Percentiles rank a stretch among this genome's conserved stretches.
phyloP scores from a whole-genome alignment of 441 rosid genomes.

The Adansonia grandidieri region DNA sequence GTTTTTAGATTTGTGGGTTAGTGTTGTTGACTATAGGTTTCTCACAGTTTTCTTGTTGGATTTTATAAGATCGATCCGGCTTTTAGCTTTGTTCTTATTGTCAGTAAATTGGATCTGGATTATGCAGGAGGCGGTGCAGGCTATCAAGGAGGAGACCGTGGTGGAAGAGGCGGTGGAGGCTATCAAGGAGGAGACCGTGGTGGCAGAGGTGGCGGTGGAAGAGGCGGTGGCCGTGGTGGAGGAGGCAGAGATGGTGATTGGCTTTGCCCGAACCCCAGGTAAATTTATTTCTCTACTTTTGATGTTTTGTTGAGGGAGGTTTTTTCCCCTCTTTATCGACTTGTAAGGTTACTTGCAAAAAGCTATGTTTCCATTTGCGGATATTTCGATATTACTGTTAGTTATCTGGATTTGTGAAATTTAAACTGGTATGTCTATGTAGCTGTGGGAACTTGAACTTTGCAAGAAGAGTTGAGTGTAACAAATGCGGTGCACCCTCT shows the following conservation, averaged over 20 bases:
- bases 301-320: background rate
- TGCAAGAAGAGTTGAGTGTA: conserved; percentile 91
- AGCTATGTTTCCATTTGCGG: background rate
- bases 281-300: conserved; percentile 21
- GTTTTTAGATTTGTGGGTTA: conserved; percentile 14
- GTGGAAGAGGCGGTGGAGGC: conserved; percentile 69
- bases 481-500: conserved; percentile 87
- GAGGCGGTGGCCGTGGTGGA: conserved; percentile 82
- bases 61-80: conserved; percentile 4
- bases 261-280: conserved; percentile 95
- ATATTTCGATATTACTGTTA: conserved; percentile 2
- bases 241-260: conserved; percentile 95
- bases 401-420: conserved; percentile 23
- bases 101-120: conserved; percentile 12
- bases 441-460: conserved; percentile 97
- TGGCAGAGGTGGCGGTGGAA: conserved; percentile 66
- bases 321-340: background rate
- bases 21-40: background rate
- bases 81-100: conserved; percentile 25
- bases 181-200: conserved; percentile 88
- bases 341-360: background rate
- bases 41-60: background rate
- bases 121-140: conserved; percentile 54
- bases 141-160: conserved; percentile 83
- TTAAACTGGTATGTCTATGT: conserved; percentile 44